Base-by-base conservation (phyloP, 2,329 filamentous ascomycete genomes). In the Fusarium praegraminearum region DNA sequence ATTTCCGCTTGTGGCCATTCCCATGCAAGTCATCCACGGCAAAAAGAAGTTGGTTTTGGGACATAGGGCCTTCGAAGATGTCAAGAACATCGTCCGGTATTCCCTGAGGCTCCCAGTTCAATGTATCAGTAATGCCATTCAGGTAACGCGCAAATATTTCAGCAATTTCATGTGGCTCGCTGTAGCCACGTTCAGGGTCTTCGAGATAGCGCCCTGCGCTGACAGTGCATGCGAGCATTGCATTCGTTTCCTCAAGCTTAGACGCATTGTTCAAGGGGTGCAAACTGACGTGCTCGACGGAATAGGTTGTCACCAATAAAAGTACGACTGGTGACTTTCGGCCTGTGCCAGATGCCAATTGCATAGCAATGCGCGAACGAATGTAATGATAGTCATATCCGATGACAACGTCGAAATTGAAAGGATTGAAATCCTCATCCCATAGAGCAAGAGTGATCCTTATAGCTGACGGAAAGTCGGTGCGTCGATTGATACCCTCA, bases 281-380 rank as follows among this genome's bases (percentile, higher is more conserved):
- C 50, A 84, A 76, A 59, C 84, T 83, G 43, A 89, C 80, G 62
- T 89, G 87, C 73, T 89, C 86, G 38, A 89, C 82, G 2, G 86
- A 85, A 66, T 84, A 82, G 4, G 80, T 83, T 8, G 81, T 84
- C 7, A 85, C 83, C 7, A 89, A 79, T 0, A 79, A 78, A 57
- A 89, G 72, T 2, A 86, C 76, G n/a, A 86, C 72, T 0, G 84
- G 85, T 41, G 76, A 75, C 58, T 76, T 78, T 32, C 57, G 67
- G 30, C 44, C 47, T 32, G 65, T 47, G 22, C 69, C 67, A 15
- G 63, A 61, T n/a, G 46, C 47, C 26, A 75, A 50, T 28, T 67
- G 75, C 36, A 16, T 72, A 36, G 75, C 63, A 57, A 77, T 43
- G 64, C 75, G 57, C 5, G 80, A 85, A 15, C 79, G 78, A 45